Evolutionary conservation across 441 rosid species (phyloP).

Genomic region (Gossypium lobatum): DNA sequence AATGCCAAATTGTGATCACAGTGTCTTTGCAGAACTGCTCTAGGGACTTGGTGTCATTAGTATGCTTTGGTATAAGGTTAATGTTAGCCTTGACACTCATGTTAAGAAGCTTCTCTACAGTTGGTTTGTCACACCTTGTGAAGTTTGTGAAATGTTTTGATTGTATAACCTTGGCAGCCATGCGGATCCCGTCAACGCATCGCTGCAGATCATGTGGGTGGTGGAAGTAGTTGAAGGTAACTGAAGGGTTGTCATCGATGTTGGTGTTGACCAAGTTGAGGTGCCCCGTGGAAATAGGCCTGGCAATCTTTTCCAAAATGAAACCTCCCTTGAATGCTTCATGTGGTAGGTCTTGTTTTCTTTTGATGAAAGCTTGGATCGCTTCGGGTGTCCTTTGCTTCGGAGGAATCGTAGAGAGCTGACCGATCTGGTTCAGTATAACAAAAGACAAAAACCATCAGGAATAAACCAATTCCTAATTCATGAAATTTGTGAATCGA

Average conservation of each 20-base stretch:
- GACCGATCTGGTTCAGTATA: conserved; percentile 54
- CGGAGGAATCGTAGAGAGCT: conserved; percentile 66
- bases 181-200: conserved; percentile 70
- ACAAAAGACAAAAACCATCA: not conserved
- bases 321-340: conserved; percentile 93
- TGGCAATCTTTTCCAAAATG: conserved; percentile 74
- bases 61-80: conserved; percentile 67
- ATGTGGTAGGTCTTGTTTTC: conserved; percentile 53
- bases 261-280: conserved; percentile 58
- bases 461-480: not conserved
- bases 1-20: conserved; percentile 96
- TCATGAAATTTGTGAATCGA: not conserved
- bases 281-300: conserved; percentile 67
- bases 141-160: conserved; percentile 57
- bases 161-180: conserved; percentile 51
- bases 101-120: conserved; percentile 62
- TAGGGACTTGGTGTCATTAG: conserved; percentile 73
- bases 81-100: conserved; percentile 65
- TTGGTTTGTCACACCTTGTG: conserved; percentile 43
- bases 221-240: conserved; percentile 87
- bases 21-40: conserved; percentile 96
- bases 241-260: conserved; percentile 72
- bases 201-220: conserved; percentile 63
- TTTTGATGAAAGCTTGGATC: conserved; percentile 39
- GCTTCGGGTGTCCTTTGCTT: conserved; percentile 67